These are phyloP conservation scores for Pneumocystis wakefieldiae DNA, from an alignment of 1,139 yeast species.

Conservation along the genomic window DNA sequence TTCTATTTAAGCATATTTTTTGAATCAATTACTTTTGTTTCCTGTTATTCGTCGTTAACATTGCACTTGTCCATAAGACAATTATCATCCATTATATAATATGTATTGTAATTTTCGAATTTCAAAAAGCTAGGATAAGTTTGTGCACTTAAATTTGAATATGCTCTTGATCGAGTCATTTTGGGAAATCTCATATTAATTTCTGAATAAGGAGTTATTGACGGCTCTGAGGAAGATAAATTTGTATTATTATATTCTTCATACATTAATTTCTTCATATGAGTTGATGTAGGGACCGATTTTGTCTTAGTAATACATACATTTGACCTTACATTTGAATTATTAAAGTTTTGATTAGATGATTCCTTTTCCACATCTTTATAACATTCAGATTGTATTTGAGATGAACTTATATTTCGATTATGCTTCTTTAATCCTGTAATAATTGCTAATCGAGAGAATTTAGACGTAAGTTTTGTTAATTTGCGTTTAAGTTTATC, in stretches of 20 bases:
- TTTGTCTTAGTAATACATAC: not conserved
- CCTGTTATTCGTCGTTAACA: not conserved
- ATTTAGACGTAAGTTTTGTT: not conserved
- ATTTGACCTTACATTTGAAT: not conserved
- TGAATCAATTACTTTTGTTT: not conserved
- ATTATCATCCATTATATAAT: not conserved
- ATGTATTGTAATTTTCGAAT: not conserved
- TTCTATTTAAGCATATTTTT: not conserved
- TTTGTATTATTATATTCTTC: not conserved
- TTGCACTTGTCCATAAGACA: not conserved
- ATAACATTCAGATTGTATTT: not conserved
- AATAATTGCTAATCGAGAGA: not conserved
- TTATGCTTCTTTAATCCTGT: not conserved
- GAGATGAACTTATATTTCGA: not conserved
- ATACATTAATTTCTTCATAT: not conserved
- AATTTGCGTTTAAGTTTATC: slow-evolving; percentile 3
- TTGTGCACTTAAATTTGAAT: not conserved
- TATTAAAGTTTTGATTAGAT: not conserved
- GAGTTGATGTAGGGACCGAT: not conserved
- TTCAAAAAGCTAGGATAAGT: not conserved
- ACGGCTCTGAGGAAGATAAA: not conserved
- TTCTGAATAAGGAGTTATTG: not conserved
- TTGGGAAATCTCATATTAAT: not conserved
- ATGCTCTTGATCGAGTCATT: slow-evolving; percentile 1
- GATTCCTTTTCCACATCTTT: not conserved